phyloP scores from a whole-genome alignment of 306 rosid genomes.

The Cicer arietinum region DNA sequence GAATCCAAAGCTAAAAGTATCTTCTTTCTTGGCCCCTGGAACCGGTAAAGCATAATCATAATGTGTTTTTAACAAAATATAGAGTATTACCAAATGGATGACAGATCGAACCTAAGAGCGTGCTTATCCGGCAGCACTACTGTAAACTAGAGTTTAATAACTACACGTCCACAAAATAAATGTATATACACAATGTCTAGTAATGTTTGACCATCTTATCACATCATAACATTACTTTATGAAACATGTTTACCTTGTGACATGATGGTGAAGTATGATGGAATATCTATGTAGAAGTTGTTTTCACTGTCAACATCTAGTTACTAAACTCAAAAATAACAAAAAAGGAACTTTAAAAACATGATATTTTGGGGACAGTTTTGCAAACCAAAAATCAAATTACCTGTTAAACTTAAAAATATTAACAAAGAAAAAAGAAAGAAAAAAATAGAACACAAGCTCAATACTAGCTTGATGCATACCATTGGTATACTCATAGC shows the following conservation, averaged over 20 bases:
- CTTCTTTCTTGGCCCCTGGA: constrained; percentile 99
- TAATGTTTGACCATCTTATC: neutral
- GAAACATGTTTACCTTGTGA: neutral
- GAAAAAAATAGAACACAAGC: neutral
- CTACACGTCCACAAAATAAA: neutral
- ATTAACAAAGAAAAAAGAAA: constrained; percentile 11
- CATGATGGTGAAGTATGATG: neutral
- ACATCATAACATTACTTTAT: neutral
- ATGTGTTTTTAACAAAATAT: constrained; percentile 34
- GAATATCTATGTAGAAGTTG: neutral
- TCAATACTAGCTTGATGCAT: constrained; percentile 33
- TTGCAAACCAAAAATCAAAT: neutral
- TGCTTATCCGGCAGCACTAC: neutral
- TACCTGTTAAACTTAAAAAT: constrained; percentile 8
- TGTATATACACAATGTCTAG: neutral
- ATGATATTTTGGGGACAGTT: neutral
- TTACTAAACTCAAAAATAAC: neutral
- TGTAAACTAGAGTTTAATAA: neutral
- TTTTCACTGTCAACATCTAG: neutral
- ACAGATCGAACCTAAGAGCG: neutral
- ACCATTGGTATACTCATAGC: constrained; percentile 99
- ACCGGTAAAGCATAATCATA: constrained; percentile 42
- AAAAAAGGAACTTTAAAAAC: neutral
- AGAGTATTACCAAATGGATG: neutral
- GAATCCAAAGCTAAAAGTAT: constrained; percentile 88